Evolutionary conservation across 2,329 filamentous ascomycete species (phyloP).

Genomic region (Proliferodiscus dingleyae): DNA sequence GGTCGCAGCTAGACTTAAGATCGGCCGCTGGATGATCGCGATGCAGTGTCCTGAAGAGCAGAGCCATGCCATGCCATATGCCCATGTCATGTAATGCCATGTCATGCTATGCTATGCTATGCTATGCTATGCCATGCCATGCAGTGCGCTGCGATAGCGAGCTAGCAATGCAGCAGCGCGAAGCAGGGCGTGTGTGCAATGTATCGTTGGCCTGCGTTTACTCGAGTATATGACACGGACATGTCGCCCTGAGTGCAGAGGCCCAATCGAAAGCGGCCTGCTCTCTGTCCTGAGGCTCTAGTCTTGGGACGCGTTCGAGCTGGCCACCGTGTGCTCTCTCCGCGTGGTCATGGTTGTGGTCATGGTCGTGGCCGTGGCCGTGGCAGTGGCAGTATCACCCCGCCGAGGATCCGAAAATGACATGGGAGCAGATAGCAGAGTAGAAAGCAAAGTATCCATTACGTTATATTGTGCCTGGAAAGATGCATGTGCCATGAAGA

Average conservation of each 20-base stretch:
- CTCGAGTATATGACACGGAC: neutral
- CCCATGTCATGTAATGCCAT: neutral
- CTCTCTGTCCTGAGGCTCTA: constrained; percentile 11
- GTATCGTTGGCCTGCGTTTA: constrained; percentile 8
- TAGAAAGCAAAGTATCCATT: neutral
- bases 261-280: neutral
- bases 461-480: constrained; percentile 9
- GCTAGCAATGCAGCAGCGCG: neutral
- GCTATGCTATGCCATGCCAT: constrained; percentile 1
- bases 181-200: constrained; percentile 3
- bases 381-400: no score
- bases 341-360: neutral
- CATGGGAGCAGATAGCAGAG: neutral
- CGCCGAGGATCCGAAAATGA: no score
- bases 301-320: constrained; percentile 6
- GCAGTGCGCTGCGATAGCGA: constrained; percentile 3
- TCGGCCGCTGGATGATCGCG: no score
- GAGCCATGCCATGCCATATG: no score
- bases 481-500: neutral
- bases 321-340: constrained; percentile 5
- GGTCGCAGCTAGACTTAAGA: no score
- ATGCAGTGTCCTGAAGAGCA: no score
- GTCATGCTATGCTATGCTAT: neutral
- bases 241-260: neutral
- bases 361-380: constrained; percentile 2